Conservation (phyloP, 345 rosid genomes). For the Aethionema arabicum region DNA sequence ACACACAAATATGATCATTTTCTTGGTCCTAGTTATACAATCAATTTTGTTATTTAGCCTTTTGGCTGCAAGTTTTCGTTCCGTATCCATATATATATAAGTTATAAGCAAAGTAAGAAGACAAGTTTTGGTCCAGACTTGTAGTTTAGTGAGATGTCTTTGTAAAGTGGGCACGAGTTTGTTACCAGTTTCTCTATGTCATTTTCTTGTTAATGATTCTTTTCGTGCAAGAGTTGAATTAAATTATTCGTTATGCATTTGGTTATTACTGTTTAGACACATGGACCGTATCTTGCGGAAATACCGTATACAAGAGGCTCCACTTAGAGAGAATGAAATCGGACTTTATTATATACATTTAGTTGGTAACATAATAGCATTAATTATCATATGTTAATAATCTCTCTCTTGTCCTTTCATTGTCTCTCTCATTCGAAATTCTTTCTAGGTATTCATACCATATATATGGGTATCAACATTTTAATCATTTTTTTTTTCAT, state of each 20-base stretch:
- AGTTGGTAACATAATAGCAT: too few relatives aligned
- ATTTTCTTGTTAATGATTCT: slow-evolving; percentile 33
- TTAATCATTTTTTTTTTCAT: too few relatives aligned
- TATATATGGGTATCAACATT: too few relatives aligned
- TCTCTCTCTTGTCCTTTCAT: too few relatives aligned
- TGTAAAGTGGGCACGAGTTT: slow-evolving; percentile 35
- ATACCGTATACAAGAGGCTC: too few relatives aligned
- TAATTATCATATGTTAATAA: too few relatives aligned
- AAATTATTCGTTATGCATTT: slow-evolving; percentile 11
- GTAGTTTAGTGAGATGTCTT: slow-evolving; percentile 33
- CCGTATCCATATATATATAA: slow-evolving; percentile 3
- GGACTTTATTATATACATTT: too few relatives aligned
- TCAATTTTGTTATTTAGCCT: slow-evolving; percentile 33
- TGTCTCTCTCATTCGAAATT: too few relatives aligned
- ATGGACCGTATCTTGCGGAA: not conserved
- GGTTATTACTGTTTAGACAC: slow-evolving; percentile 23
- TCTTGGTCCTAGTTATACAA: slow-evolving; percentile 20
- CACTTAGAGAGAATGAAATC: too few relatives aligned
- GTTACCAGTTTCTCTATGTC: slow-evolving; percentile 36
- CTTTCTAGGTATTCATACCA: too few relatives aligned
- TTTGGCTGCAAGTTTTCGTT: slow-evolving; percentile 25
- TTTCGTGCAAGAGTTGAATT: slow-evolving; percentile 32
- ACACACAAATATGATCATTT: not conserved
- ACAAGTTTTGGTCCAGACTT: slow-evolving; percentile 26
- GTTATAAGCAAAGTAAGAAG: slow-evolving; percentile 26